Percentiles rank a stretch among this genome's conserved stretches.
phyloP scores from a whole-genome alignment of 106 monocot species.

The Acorus gramineus region DNA sequence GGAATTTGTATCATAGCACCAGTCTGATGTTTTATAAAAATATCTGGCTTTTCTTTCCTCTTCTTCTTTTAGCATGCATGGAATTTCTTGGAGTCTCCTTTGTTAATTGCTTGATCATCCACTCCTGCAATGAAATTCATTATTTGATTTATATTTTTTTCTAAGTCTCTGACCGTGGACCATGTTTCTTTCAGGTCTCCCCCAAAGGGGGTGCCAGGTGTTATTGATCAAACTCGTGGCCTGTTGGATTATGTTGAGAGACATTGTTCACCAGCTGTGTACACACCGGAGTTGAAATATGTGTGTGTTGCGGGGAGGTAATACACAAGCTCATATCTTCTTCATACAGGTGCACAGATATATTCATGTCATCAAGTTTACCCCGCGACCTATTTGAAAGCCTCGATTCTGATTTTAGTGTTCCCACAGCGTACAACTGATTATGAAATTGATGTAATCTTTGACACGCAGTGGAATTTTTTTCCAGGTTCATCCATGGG shows the following conservation, averaged over 20 bases:
- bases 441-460: too few relatives aligned
- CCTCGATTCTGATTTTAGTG: too few relatives aligned
- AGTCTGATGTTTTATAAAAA: not conserved
- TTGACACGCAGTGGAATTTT: not conserved
- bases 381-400: not conserved
- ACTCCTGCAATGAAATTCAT: too few relatives aligned
- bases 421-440: too few relatives aligned
- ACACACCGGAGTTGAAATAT: constrained; percentile 69
- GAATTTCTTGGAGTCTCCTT: not conserved
- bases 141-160: too few relatives aligned
- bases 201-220: constrained; percentile 64
- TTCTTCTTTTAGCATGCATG: not conserved
- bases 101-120: not conserved
- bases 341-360: too few relatives aligned
- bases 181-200: constrained; percentile 46
- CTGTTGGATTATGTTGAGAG: constrained; percentile 66
- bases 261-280: constrained; percentile 70
- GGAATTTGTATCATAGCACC: not conserved
- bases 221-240: constrained; percentile 93
- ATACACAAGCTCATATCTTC: not conserved
- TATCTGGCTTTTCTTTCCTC: not conserved
- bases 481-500: constrained; percentile 68
- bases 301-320: constrained; percentile 92
- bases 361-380: too few relatives aligned
- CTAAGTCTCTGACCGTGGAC: too few relatives aligned